Percentiles rank a stretch among this genome's conserved stretches.
These are phyloP conservation scores for Halteria grandinella DNA, from an alignment of 73 alveolate species.

Conservation along the genomic window DNA sequence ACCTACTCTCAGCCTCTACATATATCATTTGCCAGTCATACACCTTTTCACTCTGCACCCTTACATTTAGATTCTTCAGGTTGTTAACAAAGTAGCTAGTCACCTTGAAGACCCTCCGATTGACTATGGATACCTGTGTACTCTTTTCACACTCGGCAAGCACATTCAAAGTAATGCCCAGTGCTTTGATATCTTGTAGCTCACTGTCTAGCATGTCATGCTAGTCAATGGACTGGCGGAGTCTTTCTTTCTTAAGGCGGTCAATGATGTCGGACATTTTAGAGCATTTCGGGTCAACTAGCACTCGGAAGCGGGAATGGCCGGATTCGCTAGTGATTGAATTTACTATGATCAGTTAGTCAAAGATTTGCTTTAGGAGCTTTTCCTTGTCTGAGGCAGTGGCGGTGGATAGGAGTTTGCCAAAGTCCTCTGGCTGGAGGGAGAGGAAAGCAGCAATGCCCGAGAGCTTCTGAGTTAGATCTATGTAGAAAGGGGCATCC, in stretches of 20 bases:
- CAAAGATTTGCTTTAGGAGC: too few relatives aligned
- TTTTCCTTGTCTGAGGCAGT: too few relatives aligned
- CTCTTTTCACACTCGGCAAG: slow-evolving; percentile 27
- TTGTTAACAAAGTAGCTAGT: slow-evolving; percentile 22
- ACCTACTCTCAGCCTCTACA: slow-evolving; percentile 6
- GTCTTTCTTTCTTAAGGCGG: slow-evolving; percentile 1
- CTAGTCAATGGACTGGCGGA: not conserved
- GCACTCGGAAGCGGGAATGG: too few relatives aligned
- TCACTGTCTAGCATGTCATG: slow-evolving; percentile 15
- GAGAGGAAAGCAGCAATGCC: too few relatives aligned
- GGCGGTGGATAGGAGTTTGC: too few relatives aligned
- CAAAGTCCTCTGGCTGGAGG: too few relatives aligned
- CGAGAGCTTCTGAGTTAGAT: too few relatives aligned
- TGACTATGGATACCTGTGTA: slow-evolving; percentile 2
- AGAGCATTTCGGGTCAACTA: not conserved
- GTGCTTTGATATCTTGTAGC: not conserved
- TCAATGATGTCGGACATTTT: slow-evolving; percentile 17
- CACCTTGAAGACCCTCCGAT: slow-evolving; percentile 33
- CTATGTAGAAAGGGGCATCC: too few relatives aligned
- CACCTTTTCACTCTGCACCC: not conserved
- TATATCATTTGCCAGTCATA: slow-evolving; percentile 33
- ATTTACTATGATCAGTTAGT: too few relatives aligned
- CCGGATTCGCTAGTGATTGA: not conserved
- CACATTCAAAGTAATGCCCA: not conserved
- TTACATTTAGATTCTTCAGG: slow-evolving; percentile 10